These are phyloP conservation scores for Heterobasidion occidentale DNA, from an alignment of 1,284 basidiomycete genomes.

Conservation along the genomic window DNA sequence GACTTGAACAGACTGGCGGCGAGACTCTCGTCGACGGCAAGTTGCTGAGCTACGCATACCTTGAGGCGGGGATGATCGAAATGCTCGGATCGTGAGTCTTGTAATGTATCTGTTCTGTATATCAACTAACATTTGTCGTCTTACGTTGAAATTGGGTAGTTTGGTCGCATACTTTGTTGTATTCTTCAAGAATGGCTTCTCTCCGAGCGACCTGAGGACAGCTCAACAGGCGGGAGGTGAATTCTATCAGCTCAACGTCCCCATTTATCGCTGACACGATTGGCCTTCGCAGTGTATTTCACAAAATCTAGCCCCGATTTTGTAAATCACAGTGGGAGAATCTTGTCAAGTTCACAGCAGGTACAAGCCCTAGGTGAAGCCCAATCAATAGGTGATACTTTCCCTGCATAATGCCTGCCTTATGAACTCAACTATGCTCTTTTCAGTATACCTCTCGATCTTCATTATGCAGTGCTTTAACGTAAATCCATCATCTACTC, in stretches of 20 bases:
- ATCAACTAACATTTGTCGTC: background rate
- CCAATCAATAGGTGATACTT: conserved; percentile 44
- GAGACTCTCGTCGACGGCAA: conserved; percentile 55
- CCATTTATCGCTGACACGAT: background rate
- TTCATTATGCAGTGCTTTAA: conserved; percentile 69
- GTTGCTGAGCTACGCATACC: conserved; percentile 60
- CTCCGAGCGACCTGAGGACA: conserved; percentile 42
- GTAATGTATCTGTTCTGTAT: background rate
- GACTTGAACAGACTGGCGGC: conserved; percentile 41
- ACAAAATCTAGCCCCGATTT: conserved; percentile 43
- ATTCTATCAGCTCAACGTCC: background rate
- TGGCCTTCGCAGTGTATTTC: conserved; percentile 33
- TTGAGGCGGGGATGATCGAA: conserved; percentile 60
- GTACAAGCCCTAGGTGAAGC: conserved; percentile 52
- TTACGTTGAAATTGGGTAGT: conserved; percentile 19
- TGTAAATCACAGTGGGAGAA: conserved; percentile 41
- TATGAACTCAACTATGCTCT: background rate
- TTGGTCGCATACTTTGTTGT: conserved; percentile 59
- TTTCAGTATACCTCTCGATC: conserved; percentile 50
- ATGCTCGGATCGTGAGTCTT: conserved; percentile 39
- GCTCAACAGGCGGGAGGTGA: conserved; percentile 39
- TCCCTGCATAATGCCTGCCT: background rate
- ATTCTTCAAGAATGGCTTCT: conserved; percentile 55
- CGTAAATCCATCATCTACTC: conserved; percentile 22
- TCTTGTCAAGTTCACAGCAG: conserved; percentile 38